Percentiles rank a stretch among this genome's conserved stretches.
These are phyloP conservation scores for Globisporangium irregulare DNA, from an alignment of 352 stramenopile genomes.

Conservation along the genomic window DNA sequence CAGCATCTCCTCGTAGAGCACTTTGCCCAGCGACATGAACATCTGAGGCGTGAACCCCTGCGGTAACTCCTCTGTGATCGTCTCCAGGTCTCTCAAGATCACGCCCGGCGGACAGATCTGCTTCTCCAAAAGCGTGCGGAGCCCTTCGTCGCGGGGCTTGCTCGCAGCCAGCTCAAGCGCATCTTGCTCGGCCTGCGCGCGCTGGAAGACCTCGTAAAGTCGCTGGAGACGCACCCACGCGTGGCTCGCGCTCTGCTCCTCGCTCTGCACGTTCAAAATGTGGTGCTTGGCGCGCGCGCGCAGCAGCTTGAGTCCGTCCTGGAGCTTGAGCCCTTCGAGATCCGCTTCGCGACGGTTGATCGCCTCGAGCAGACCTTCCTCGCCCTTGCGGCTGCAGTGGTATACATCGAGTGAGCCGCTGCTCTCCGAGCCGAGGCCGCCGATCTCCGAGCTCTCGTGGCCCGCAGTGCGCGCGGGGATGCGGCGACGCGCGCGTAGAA, in stretches of 20 bases:
- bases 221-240: slow-evolving; percentile 56
- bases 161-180: slow-evolving; percentile 21
- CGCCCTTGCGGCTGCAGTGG: slow-evolving; percentile 29
- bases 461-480: slow-evolving; percentile 54
- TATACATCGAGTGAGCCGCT: slow-evolving; percentile 37
- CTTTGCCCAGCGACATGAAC: slow-evolving; percentile 67
- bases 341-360: slow-evolving; percentile 14
- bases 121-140: slow-evolving; percentile 47
- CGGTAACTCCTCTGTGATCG: slow-evolving; percentile 44
- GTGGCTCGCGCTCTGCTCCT: slow-evolving; percentile 48
- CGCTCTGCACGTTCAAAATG: slow-evolving; percentile 31
- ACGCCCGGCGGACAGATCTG: slow-evolving; percentile 31
- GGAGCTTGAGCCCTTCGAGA: slow-evolving; percentile 16
- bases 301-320: slow-evolving; percentile 9
- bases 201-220: slow-evolving; percentile 61
- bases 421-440: slow-evolving; percentile 23
- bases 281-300: slow-evolving; percentile 20
- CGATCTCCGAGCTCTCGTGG: slow-evolving; percentile 44
- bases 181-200: slow-evolving; percentile 28
- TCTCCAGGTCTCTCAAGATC: slow-evolving; percentile 50
- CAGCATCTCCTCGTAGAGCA: slow-evolving; percentile 67
- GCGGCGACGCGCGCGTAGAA: slow-evolving; percentile 54
- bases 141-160: slow-evolving; percentile 36
- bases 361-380: slow-evolving; percentile 25
- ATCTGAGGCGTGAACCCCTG: slow-evolving; percentile 71